Conservation (phyloP, 1,284 basidiomycete species). For the Ganoderma meredithae region DNA sequence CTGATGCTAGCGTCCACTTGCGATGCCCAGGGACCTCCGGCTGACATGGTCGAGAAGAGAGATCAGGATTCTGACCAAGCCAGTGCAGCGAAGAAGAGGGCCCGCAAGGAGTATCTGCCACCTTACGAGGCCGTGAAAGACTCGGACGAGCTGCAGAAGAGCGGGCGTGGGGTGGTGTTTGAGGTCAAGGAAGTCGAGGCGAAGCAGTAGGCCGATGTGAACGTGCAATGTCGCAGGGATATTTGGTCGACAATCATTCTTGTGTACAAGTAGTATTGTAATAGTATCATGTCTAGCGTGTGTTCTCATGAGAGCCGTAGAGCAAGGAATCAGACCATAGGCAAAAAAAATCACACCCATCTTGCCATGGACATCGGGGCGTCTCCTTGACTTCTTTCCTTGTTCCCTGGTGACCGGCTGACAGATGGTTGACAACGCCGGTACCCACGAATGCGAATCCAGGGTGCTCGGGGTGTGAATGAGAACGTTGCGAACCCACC, state of each 20-base stretch:
- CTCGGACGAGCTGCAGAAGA: slow-evolving; percentile 49
- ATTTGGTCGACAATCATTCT: background rate
- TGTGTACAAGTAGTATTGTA: background rate
- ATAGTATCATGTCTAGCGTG: background rate
- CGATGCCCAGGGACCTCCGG: slow-evolving; percentile 45
- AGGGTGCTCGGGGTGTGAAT: background rate
- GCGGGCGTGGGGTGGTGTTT: slow-evolving; percentile 40
- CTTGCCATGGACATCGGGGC: background rate
- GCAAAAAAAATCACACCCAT: background rate
- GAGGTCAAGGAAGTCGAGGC: slow-evolving; percentile 33
- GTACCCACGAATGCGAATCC: background rate
- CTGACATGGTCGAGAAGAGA: slow-evolving; percentile 43
- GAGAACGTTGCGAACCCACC: background rate
- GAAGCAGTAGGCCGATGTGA: background rate
- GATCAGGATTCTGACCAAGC: slow-evolving; percentile 48
- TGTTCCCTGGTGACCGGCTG: background rate
- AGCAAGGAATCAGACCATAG: background rate
- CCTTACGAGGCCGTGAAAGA: slow-evolving; percentile 46
- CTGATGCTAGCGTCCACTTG: slow-evolving; percentile 56
- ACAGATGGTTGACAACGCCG: background rate
- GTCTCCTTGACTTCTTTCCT: background rate
- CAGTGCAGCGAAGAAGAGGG: slow-evolving; percentile 45
- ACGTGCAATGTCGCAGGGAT: background rate
- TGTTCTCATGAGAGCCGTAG: background rate
- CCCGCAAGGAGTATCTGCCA: slow-evolving; percentile 48